Evolutionary conservation across 495 filamentous ascomycete species (phyloP), one percentile per base, ranked within the genome.

Genomic region (Pyrenula aspistea): DNA sequence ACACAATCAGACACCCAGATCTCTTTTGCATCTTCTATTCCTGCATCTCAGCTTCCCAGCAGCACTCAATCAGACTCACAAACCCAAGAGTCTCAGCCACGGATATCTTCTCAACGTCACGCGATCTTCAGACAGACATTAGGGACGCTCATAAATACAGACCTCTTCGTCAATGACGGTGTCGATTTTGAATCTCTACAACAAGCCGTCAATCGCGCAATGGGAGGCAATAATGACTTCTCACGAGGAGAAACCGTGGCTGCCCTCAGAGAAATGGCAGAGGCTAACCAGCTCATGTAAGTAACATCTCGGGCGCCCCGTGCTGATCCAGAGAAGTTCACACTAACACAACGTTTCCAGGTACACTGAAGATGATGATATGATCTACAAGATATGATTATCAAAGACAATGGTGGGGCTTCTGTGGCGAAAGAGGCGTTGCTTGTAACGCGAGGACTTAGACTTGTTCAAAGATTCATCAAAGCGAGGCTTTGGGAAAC

Each of bases 221-320:
- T 96, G 70, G 25, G 73, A 68, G 59, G 66, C 56, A 63, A 62
- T 31, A 71, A 71, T 15, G 66, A 72, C 47, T 97, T 96, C 73
- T 77, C 72, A 36, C 75, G 77, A 24, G 69, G 72, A 0, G 94
- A 98, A 72, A 91, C 88, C 2, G 70, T 87, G 54, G 73, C 80
- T 68, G 92, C 89, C 53, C 68, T 98, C 62, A 77, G 78, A 67
- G 80, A 72, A 64, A 86, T 98, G 88, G 84, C 87, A 57, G 83
- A 85, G 50, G 73, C 76, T 67, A 96, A 96, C 65, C 81, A 88
- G 73, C 83, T 98, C 69, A 97, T 97, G 94, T 95, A 71, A 83
- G 88, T 85, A 11, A 22, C 50, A 2, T 19, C 12, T 24, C 47
- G 12, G 22, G 31, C 48, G 31, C 23, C 10, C 24, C 51, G 56